Base-by-base conservation (phyloP, 2,329 filamentous ascomycete genomes). In the Herpotrichia juniperi region DNA sequence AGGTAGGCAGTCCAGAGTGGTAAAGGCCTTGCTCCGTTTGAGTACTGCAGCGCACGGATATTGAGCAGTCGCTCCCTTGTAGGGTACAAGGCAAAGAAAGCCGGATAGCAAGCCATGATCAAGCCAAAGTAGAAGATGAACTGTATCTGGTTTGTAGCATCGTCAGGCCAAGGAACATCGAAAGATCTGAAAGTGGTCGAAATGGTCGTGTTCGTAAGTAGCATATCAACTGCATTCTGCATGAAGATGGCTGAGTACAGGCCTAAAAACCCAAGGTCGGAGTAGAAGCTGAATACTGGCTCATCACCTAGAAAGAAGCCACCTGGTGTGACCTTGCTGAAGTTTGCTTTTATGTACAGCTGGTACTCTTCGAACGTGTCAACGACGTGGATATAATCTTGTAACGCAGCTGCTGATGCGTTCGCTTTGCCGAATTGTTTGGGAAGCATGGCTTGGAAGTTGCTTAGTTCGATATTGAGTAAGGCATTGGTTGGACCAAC, bases 211-310 rank as follows among this genome's bases (percentile, higher is more conserved):
- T 89, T 87, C 19, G 83, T 81, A 16, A 92, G 70, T 16, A 91
- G 63, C 84, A 89, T 25, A 91, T 97, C 72, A 87, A 96, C 78
- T 85, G 96, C 80, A 91, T 96, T 93, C 81, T 96, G 79, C 80
- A 87, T 62, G 86, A 96, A 69, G 83, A 96, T 76, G 84, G 91
- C 51, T 47, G 76, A 76, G 25, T 84, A 83, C 26, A 93, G 75
- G 1, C 82, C 79, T 7, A 79, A 74, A 62, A 90, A 86, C 14
- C 83, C 79, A 9, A 80, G 74, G 62, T 90, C 85, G 12, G 83
- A 88, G 54, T 82, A 79, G 76, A 88, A 96, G 2, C 87, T 87
- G 50, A 93, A 79, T 0, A 86, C 89, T 0, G 90, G 85, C 1
- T 78, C 69, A 1, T 81, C 58, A 16, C 65, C 81, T 2, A 93